Percentiles rank a stretch among this genome's conserved stretches.
phyloP scores from a whole-genome alignment of 1,284 basidiomycete genomes.

The Microbotryum scabiosae region DNA sequence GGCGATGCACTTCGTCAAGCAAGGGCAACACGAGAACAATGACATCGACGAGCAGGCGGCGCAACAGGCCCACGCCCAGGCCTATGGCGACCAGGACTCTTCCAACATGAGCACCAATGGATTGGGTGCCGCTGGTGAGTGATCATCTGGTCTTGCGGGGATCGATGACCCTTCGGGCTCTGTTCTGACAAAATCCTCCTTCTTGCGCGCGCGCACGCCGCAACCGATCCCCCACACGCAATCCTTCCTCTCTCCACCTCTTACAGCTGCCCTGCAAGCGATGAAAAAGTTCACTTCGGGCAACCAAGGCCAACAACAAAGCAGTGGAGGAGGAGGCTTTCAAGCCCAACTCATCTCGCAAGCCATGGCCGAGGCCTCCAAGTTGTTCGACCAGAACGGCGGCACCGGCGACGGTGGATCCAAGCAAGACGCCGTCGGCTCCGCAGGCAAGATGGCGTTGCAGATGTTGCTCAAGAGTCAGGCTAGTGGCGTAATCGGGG shows the following conservation, averaged over 20 bases:
- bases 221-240: not conserved
- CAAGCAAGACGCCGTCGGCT: constrained; percentile 38
- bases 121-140: constrained; percentile 24
- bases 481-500: not conserved
- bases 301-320: not conserved
- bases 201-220: not conserved
- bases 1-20: not conserved
- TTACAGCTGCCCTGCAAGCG: constrained; percentile 25
- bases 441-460: not conserved
- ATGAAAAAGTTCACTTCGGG: constrained; percentile 28
- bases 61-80: constrained; percentile 29
- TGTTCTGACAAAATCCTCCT: not conserved
- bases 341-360: constrained; percentile 22
- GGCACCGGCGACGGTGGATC: constrained; percentile 35
- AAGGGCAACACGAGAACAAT: constrained; percentile 10
- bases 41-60: constrained; percentile 31
- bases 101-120: constrained; percentile 17
- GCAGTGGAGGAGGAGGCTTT: constrained; percentile 7
- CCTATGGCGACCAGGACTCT: constrained; percentile 23
- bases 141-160: not conserved
- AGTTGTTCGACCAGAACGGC: constrained; percentile 36
- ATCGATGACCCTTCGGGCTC: no score
- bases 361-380: constrained; percentile 35
- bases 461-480: not conserved
- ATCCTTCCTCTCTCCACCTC: not conserved